Evolutionary conservation across 1,284 basidiomycete species (phyloP).

Genomic region (Malassezia restricta): DNA sequence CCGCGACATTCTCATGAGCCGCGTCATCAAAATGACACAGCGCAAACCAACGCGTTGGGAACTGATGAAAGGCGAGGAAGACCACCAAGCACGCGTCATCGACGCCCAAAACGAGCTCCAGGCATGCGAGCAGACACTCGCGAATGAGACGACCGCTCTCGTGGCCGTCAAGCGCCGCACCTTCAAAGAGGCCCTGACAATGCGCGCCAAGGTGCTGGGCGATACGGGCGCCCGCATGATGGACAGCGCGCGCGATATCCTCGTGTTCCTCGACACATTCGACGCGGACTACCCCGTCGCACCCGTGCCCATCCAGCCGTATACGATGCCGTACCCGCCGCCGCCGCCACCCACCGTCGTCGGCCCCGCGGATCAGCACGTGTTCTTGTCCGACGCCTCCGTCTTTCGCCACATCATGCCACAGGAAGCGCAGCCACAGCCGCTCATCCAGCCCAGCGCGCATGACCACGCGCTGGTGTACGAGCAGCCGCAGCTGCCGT

Average conservation of each 20-base stretch:
- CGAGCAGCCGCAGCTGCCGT: background rate
- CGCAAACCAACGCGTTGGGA: constrained; percentile 34
- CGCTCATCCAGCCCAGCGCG: background rate
- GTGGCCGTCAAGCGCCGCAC: constrained; percentile 47
- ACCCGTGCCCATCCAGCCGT: constrained; percentile 7
- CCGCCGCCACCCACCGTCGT: background rate
- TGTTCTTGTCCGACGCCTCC: background rate
- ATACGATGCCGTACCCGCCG: background rate
- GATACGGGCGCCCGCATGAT: constrained; percentile 47
- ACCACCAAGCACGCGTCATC: constrained; percentile 41
- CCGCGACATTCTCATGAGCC: constrained; percentile 47
- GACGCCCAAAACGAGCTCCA: constrained; percentile 47
- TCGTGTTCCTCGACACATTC: constrained; percentile 44
- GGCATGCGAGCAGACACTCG: constrained; percentile 47
- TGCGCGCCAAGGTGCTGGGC: constrained; percentile 47
- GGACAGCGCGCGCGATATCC: constrained; percentile 44
- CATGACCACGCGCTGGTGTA: background rate
- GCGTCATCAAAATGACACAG: constrained; percentile 47
- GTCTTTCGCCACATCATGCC: background rate
- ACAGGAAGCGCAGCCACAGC: background rate
- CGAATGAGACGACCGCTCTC: constrained; percentile 45
- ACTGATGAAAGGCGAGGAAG: constrained; percentile 28
- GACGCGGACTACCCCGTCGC: constrained; percentile 35
- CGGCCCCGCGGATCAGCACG: background rate
- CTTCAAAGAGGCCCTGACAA: constrained; percentile 47